A percentile compares a stretch with the other conserved stretches of the same genome.
phyloP scores from a whole-genome alignment of 2,329 filamentous ascomycete genomes.

The Rutstroemia sp. region DNA sequence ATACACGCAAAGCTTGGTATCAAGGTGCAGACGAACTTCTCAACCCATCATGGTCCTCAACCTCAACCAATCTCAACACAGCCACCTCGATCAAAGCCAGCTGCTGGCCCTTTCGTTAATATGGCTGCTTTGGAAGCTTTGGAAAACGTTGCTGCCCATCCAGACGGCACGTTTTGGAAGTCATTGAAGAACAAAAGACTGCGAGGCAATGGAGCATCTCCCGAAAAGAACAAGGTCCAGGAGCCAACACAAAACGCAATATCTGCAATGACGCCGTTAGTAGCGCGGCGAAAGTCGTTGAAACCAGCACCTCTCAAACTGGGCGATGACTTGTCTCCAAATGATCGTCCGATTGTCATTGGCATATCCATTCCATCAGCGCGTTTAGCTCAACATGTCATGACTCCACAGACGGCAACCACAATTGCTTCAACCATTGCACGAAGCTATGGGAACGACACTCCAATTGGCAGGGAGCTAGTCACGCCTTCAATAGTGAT shows the following conservation, averaged over 20 bases:
- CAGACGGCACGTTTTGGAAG: constrained; percentile 25
- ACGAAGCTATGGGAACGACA: constrained; percentile 19
- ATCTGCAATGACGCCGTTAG: background rate
- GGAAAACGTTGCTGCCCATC: constrained; percentile 31
- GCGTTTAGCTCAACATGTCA: constrained; percentile 36
- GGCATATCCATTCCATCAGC: constrained; percentile 59
- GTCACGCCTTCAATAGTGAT: constrained; percentile 44
- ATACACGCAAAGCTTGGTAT: constrained; percentile 57
- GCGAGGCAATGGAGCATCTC: constrained; percentile 8
- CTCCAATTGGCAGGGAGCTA: constrained; percentile 16
- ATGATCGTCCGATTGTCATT: constrained; percentile 65
- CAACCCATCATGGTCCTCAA: constrained; percentile 38
- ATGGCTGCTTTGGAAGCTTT: constrained; percentile 52
- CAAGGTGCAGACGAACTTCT: constrained; percentile 63
- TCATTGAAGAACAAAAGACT: constrained; percentile 21
- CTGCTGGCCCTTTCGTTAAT: constrained; percentile 37
- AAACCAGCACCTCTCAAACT: constrained; percentile 13
- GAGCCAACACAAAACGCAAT: background rate
- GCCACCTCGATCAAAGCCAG: constrained; percentile 13
- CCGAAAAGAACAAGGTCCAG: background rate
- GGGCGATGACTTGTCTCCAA: constrained; percentile 51
- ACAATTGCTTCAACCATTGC: constrained; percentile 22
- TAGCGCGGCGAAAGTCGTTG: constrained; percentile 1
- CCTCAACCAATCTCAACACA: constrained; percentile 33
- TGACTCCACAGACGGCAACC: constrained; percentile 41